Conservation (phyloP, 1,139 yeast species). For the Diutina sp. region DNA sequence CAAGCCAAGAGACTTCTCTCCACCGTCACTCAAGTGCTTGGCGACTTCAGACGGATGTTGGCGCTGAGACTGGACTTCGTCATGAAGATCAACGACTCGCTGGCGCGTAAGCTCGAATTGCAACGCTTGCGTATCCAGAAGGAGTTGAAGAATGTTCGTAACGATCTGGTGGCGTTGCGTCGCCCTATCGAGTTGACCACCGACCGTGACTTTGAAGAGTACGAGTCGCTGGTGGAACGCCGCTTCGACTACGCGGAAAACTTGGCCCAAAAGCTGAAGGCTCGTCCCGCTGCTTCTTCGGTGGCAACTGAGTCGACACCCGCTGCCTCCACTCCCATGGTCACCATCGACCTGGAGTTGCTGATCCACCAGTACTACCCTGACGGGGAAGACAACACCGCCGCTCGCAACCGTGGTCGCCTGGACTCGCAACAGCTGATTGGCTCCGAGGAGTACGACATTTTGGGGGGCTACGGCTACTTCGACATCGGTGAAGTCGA, state of each 20-base stretch:
- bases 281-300: background rate
- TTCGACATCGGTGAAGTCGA: constrained; percentile 56
- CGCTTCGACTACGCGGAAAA: background rate
- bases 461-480: constrained; percentile 64
- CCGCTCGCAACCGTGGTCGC: background rate
- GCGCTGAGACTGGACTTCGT: constrained; percentile 22
- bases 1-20: constrained; percentile 58
- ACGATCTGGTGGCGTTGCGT: constrained; percentile 17
- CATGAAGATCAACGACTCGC: constrained; percentile 22
- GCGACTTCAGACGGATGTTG: constrained; percentile 38
- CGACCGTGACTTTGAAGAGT: constrained; percentile 4
- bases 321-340: background rate
- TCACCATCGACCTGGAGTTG: background rate
- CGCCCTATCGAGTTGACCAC: constrained; percentile 25
- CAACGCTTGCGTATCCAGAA: constrained; percentile 22
- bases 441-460: constrained; percentile 13
- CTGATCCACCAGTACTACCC: background rate
- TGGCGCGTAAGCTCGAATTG: constrained; percentile 20
- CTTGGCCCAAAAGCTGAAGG: constrained; percentile 3
- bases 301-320: background rate
- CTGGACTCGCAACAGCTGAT: background rate
- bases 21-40: constrained; percentile 48
- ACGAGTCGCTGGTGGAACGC: background rate
- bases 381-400: background rate
- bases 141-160: constrained; percentile 20